phyloP scores from a whole-genome alignment of 164 flowering plant species.

The Dillenia turbinata region DNA sequence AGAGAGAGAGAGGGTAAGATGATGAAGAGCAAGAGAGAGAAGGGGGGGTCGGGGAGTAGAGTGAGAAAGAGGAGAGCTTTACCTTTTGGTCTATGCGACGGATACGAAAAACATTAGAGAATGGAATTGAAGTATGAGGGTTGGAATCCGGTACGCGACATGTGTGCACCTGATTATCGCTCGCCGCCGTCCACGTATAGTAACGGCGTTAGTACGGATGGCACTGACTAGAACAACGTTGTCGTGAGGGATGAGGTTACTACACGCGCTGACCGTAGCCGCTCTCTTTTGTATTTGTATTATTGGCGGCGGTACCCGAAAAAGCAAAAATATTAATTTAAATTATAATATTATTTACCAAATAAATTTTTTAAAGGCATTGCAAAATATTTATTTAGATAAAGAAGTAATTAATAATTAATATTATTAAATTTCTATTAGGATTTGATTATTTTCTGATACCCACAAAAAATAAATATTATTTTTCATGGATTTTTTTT shows the following conservation, averaged over 20 bases:
- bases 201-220: conserved; percentile 7
- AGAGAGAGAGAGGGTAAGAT: conserved; percentile 4
- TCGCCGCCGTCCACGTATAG: conserved; percentile 1
- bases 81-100: conserved; percentile 12
- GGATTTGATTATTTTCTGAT: no score
- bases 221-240: not conserved
- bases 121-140: not conserved
- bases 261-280: no score
- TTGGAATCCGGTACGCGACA: conserved; percentile 22
- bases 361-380: no score
- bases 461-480: no score
- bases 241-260: not conserved
- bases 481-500: no score
- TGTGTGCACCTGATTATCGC: conserved; percentile 1
- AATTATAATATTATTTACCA: no score
- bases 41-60: conserved; percentile 1
- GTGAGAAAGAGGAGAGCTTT: conserved; percentile 6
- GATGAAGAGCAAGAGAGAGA: not conserved
- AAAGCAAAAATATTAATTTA: no score
- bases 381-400: no score
- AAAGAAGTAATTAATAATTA: no score
- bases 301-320: no score
- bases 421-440: no score
- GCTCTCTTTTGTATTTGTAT: no score
- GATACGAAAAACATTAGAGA: conserved; percentile 16